Percentiles rank a stretch among this genome's conserved stretches.
Evolutionary conservation across 805 yeast genomes (phyloP).

Genomic region (Hanseniaspora mollemarum): DNA sequence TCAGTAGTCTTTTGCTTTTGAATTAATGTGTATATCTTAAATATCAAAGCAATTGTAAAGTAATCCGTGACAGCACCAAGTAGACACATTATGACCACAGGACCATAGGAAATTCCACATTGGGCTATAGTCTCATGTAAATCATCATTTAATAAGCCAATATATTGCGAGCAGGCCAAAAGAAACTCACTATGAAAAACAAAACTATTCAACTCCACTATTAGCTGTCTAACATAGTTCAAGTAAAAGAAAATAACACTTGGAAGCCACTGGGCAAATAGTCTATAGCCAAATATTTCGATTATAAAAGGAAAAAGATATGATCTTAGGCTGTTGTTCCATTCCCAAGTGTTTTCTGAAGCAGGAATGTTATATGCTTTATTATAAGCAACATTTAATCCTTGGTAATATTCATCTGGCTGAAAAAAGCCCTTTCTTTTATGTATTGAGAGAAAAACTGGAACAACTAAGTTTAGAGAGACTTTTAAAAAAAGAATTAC

Average conservation of each 20-base stretch:
- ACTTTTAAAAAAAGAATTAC: neutral
- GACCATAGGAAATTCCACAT: constrained; percentile 37
- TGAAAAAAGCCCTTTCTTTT: constrained; percentile 67
- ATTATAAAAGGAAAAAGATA: constrained; percentile 70
- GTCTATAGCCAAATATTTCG: constrained; percentile 25
- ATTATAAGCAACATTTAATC: constrained; percentile 80
- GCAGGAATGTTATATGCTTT: constrained; percentile 48
- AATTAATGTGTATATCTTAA: constrained; percentile 22
- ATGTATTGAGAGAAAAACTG: constrained; percentile 44
- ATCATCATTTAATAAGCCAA: constrained; percentile 19
- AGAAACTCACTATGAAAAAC: constrained; percentile 8
- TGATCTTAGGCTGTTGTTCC: constrained; percentile 66
- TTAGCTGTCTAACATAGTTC: neutral
- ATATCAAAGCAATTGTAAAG: constrained; percentile 41
- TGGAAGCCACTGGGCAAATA: constrained; percentile 3
- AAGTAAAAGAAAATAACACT: neutral
- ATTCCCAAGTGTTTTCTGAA: constrained; percentile 68
- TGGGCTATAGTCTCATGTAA: constrained; percentile 30
- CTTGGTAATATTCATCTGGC: constrained; percentile 92
- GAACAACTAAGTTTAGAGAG: neutral
- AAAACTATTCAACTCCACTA: neutral
- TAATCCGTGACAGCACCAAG: constrained; percentile 66
- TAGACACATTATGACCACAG: constrained; percentile 58
- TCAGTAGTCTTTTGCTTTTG: constrained; percentile 15
- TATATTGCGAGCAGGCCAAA: constrained; percentile 14